phyloP scores from a whole-genome alignment of 176 grass and related monocot species.

The Luzula sylvatica region DNA sequence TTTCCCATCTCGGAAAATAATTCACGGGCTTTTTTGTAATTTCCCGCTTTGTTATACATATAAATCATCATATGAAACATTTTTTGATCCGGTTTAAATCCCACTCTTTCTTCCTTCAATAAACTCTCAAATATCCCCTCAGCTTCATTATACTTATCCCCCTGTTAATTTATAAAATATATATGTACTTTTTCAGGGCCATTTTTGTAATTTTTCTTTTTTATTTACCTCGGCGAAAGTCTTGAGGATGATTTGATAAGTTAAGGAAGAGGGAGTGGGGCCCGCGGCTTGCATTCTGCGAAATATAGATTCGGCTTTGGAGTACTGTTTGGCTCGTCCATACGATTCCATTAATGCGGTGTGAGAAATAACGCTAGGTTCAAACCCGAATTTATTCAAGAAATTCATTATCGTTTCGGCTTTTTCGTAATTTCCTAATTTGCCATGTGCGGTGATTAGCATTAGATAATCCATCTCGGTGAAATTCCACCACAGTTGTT shows the following conservation, averaged over 20 bases:
- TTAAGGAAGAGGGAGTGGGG: constrained; percentile 74
- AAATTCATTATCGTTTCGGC: constrained; percentile 71
- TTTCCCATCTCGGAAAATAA: constrained; percentile 65
- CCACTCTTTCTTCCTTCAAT: constrained; percentile 54
- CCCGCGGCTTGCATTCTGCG: constrained; percentile 77
- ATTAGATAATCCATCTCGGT: constrained; percentile 90
- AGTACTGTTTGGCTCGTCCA: constrained; percentile 75
- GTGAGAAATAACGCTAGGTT: constrained; percentile 76
- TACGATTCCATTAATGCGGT: constrained; percentile 90
- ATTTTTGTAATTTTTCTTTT: constrained; percentile 2
- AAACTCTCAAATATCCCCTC: constrained; percentile 74
- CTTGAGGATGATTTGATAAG: constrained; percentile 93
- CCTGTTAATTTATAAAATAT: constrained; percentile 42
- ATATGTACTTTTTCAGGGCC: constrained; percentile 3
- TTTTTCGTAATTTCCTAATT: constrained; percentile 65
- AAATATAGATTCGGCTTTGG: constrained; percentile 72
- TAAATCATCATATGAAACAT: constrained; percentile 99
- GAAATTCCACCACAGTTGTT: constrained; percentile 91
- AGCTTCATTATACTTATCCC: constrained; percentile 50
- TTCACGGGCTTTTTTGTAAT: constrained; percentile 60
- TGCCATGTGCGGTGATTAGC: constrained; percentile 85
- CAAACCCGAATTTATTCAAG: constrained; percentile 73
- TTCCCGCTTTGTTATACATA: constrained; percentile 84
- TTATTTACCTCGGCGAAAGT: constrained; percentile 65
- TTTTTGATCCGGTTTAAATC: constrained; percentile 92